Conservation (phyloP, 2,329 filamentous ascomycete genomes). For the Fusarium sp. region DNA sequence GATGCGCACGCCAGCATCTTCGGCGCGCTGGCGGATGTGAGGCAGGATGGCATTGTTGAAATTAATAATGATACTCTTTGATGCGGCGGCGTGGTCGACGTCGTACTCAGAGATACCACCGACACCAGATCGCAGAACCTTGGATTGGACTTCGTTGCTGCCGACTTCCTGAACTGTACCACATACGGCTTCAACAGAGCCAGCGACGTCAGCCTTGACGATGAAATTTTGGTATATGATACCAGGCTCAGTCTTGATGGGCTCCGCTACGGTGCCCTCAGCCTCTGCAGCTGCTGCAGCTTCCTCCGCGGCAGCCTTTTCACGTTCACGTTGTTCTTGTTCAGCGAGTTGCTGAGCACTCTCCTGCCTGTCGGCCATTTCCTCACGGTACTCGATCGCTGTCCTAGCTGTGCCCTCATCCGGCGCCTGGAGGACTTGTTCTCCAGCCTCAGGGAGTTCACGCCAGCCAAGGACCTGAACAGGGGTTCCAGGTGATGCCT, state of each 20-base stretch:
- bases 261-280: slow-evolving; percentile 56
- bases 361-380: slow-evolving; percentile 78
- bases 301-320: slow-evolving; percentile 62
- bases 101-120: slow-evolving; percentile 89
- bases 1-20: slow-evolving; percentile 79
- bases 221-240: slow-evolving; percentile 80
- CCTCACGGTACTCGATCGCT: slow-evolving; percentile 82
- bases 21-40: slow-evolving; percentile 78
- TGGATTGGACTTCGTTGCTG: slow-evolving; percentile 85
- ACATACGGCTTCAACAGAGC: slow-evolving; percentile 91
- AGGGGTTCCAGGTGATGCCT: slow-evolving; percentile 88
- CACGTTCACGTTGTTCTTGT: slow-evolving; percentile 73
- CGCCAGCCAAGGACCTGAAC: slow-evolving; percentile 97
- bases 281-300: slow-evolving; percentile 55
- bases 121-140: slow-evolving; percentile 82
- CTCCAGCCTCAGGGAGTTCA: slow-evolving; percentile 84
- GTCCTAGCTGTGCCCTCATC: slow-evolving; percentile 84
- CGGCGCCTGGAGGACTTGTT: slow-evolving; percentile 86
- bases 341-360: slow-evolving; percentile 87
- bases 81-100: slow-evolving; percentile 86
- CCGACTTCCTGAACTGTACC: slow-evolving; percentile 84
- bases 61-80: slow-evolving; percentile 82
- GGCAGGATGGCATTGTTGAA: slow-evolving; percentile 84
- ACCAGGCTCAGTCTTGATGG: slow-evolving; percentile 58
- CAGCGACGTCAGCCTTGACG: slow-evolving; percentile 92